Base-by-base conservation (phyloP, 768 basidiomycete genomes). In the Boletus rubescentipes region DNA sequence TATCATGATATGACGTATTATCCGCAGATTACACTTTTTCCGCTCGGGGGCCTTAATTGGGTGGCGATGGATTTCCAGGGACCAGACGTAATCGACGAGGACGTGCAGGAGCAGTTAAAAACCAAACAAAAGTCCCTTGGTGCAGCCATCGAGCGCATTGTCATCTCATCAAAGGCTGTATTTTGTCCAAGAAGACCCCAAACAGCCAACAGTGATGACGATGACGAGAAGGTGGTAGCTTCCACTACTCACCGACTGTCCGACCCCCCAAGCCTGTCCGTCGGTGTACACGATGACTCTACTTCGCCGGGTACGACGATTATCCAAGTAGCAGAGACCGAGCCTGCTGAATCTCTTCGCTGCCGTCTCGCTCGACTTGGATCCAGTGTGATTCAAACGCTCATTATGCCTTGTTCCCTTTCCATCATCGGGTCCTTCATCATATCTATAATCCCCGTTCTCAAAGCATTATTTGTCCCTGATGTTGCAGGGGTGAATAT, bases 1-100 rank as follows among this genome's bases (percentile, higher is more conserved):
- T 26, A 26, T 26, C 6, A 26, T 9, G 5, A 20, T 9, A 11
- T 38, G 46, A 40, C 18, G 21, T 23, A 46, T 29, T 21, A 14
- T 45, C 6, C 3, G 2, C 6, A 87, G 85, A 60, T 88, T 14
- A 84, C 84, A 0, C 72, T 89, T 15, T 89, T 89, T 62, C 82
- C 87, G 0, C 62, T 81, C 32, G 87, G 88, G 15, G 84, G 78
- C 3, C 73, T 77, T 54, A 75, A 73, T 4, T 73, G 78, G 59
- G 70, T 90, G 23, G 73, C 75, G 18, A 79, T 79, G 74, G 89
- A 91, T 64, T 90, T 80, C 57, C 72, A 71, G 14, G 86, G 86
- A 0, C 82, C 85, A 1, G 86, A 88, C 49, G 71, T 86, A 3
- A 77, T 83, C 49, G 71, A 78, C 9, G 80, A 83, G 46, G 81